A percentile compares a stretch with the other conserved stretches of the same genome.
Conservation (phyloP, 805 yeast genomes). For the Starmerella roubikii region DNA sequence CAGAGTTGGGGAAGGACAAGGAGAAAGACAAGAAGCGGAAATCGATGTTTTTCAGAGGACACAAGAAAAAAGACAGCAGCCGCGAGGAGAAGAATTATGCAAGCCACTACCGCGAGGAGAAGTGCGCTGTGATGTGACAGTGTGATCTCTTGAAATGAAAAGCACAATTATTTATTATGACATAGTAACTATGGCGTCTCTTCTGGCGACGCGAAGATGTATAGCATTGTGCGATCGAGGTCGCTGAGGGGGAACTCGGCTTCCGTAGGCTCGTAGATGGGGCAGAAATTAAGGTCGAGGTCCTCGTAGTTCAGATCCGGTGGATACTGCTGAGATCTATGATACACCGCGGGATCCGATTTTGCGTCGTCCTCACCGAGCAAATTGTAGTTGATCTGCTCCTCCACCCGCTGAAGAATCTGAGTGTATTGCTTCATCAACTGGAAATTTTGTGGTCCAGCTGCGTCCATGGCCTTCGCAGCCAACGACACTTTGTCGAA, state of each 20-base stretch:
- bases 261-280: not conserved
- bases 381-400: constrained; percentile 1
- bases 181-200: too few species aligned
- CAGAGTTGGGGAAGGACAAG: constrained; percentile 1
- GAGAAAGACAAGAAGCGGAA: constrained; percentile 7
- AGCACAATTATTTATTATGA: too few species aligned
- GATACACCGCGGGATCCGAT: too few species aligned
- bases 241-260: not conserved
- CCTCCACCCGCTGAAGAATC: constrained; percentile 2
- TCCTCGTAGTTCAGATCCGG: too few species aligned
- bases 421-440: constrained; percentile 9
- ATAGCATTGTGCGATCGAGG: not conserved
- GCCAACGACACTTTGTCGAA: constrained; percentile 1
- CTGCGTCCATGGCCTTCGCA: constrained; percentile 5
- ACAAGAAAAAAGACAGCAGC: constrained; percentile 8
- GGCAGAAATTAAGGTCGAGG: too few species aligned
- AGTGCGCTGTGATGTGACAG: constrained; percentile 19
- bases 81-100: constrained; percentile 15
- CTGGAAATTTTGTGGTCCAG: constrained; percentile 6
- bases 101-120: constrained; percentile 21
- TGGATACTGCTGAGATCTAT: too few species aligned
- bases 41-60: constrained; percentile 11
- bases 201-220: not conserved
- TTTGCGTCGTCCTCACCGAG: too few species aligned
- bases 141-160: not conserved